Evolutionary conservation across 805 yeast genomes (phyloP).

Genomic region (Monosporozyma aquatica): DNA sequence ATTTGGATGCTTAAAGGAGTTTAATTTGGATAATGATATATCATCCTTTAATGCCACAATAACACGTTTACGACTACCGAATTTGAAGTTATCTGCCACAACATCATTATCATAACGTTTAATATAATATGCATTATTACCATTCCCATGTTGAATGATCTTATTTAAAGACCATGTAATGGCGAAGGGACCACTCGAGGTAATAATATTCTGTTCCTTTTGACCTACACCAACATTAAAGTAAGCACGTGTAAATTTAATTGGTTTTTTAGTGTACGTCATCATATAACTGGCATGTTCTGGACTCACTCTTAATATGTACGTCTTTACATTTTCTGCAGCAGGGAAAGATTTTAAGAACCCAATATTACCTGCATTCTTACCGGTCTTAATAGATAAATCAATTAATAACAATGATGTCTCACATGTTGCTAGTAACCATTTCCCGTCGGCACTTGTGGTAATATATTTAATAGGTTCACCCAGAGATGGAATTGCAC

Average conservation of each 20-base stretch:
- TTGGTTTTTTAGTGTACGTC: slow-evolving; percentile 37
- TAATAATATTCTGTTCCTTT: slow-evolving; percentile 61
- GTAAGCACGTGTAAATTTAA: slow-evolving; percentile 61
- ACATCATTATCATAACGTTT: slow-evolving; percentile 52
- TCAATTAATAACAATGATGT: slow-evolving; percentile 65
- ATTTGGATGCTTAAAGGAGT: slow-evolving; percentile 50
- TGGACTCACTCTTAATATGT: slow-evolving; percentile 56
- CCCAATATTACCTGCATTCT: slow-evolving; percentile 51
- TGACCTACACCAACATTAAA: slow-evolving; percentile 64
- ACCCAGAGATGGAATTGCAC: slow-evolving; percentile 74
- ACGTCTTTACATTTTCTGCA: slow-evolving; percentile 60
- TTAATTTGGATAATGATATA: slow-evolving; percentile 58
- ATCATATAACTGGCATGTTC: slow-evolving; percentile 61
- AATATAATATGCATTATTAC: slow-evolving; percentile 47
- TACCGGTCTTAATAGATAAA: slow-evolving; percentile 51
- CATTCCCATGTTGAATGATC: slow-evolving; percentile 33
- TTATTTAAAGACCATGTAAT: slow-evolving; percentile 69
- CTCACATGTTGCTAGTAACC: slow-evolving; percentile 73
- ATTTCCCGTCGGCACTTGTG: slow-evolving; percentile 69
- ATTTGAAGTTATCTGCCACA: slow-evolving; percentile 71
- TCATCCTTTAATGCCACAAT: slow-evolving; percentile 69
- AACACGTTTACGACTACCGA: slow-evolving; percentile 61
- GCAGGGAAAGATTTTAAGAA: slow-evolving; percentile 56
- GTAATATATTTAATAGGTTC: slow-evolving; percentile 62
- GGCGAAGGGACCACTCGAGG: slow-evolving; percentile 76